These are phyloP conservation scores for Klebsormidium nitens DNA, from an alignment of 139 green algal genomes.

Conservation along the genomic window DNA sequence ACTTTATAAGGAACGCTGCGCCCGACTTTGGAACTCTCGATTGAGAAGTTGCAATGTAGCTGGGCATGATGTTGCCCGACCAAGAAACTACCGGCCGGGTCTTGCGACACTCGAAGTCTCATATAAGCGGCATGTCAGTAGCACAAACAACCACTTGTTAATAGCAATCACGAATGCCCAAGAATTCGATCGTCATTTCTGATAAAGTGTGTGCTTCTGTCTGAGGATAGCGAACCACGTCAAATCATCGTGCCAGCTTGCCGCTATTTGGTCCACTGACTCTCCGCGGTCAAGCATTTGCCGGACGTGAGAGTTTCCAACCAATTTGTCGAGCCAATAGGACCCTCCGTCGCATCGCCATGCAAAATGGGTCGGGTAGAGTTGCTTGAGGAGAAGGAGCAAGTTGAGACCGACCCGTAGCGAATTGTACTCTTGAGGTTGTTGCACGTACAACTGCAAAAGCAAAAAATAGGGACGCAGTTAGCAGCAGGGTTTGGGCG, in stretches of 20 bases:
- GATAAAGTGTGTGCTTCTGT: constrained; percentile 37
- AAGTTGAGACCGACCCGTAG: constrained; percentile 19
- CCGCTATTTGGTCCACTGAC: constrained; percentile 36
- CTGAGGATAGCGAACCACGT: constrained; percentile 29
- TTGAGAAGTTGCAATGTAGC: too few relatives aligned
- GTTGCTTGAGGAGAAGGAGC: constrained; percentile 10
- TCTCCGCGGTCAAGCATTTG: constrained; percentile 25
- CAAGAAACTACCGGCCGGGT: too few relatives aligned
- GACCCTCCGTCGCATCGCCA: constrained; percentile 22
- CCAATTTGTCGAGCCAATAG: constrained; percentile 39
- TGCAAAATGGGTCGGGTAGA: constrained; percentile 29
- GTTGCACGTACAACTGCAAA: constrained; percentile 8
- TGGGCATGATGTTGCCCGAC: too few relatives aligned
- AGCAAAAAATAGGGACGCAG: background rate
- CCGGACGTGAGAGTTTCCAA: constrained; percentile 20
- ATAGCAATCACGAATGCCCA: too few relatives aligned
- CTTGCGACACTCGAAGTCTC: too few relatives aligned
- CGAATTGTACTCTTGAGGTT: constrained; percentile 17
- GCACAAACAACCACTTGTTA: too few relatives aligned
- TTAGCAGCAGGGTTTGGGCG: too few relatives aligned
- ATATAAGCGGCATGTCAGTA: too few relatives aligned
- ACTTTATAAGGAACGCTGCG: too few relatives aligned
- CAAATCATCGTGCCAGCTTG: constrained; percentile 37
- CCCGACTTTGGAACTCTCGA: too few relatives aligned
- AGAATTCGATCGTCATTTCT: too few relatives aligned